A percentile compares a stretch with the other conserved stretches of the same genome.
phyloP scores from a whole-genome alignment of 169 alveolate species.

The Cryptosporidium viatorum region DNA sequence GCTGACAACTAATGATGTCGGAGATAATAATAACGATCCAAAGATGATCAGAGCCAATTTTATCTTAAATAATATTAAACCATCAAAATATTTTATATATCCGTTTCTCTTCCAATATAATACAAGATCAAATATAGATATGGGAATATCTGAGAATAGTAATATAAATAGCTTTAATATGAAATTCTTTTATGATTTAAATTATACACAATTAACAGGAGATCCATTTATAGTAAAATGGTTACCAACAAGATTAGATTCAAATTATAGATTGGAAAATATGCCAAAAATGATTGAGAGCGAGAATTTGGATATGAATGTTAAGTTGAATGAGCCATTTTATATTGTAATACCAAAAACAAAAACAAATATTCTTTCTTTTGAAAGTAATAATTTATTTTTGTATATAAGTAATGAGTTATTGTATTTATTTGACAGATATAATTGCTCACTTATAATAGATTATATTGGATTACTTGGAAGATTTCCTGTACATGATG shows the following conservation, averaged over 20 bases:
- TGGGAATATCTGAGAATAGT: neutral
- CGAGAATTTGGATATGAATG: constrained; percentile 5
- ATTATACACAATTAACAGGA: constrained; percentile 23
- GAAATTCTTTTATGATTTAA: constrained; percentile 31
- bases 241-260: constrained; percentile 4
- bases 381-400: constrained; percentile 7
- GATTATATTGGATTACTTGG: constrained; percentile 35
- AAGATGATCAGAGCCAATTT: constrained; percentile 24
- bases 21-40: constrained; percentile 2
- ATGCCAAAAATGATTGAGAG: constrained; percentile 38
- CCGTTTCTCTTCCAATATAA: constrained; percentile 47
- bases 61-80: constrained; percentile 17
- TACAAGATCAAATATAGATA: neutral
- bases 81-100: constrained; percentile 43
- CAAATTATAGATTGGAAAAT: constrained; percentile 28
- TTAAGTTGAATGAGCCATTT: constrained; percentile 35
- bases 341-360: constrained; percentile 60
- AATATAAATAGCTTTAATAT: neutral
- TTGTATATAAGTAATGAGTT: constrained; percentile 20
- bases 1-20: neutral
- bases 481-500: constrained; percentile 36
- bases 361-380: constrained; percentile 39
- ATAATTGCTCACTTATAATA: constrained; percentile 20
- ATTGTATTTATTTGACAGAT: constrained; percentile 2
- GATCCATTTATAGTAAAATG: constrained; percentile 25